phyloP scores from a whole-genome alignment of 176 grass and related monocot genomes.

The Calamus simplicifolius region DNA sequence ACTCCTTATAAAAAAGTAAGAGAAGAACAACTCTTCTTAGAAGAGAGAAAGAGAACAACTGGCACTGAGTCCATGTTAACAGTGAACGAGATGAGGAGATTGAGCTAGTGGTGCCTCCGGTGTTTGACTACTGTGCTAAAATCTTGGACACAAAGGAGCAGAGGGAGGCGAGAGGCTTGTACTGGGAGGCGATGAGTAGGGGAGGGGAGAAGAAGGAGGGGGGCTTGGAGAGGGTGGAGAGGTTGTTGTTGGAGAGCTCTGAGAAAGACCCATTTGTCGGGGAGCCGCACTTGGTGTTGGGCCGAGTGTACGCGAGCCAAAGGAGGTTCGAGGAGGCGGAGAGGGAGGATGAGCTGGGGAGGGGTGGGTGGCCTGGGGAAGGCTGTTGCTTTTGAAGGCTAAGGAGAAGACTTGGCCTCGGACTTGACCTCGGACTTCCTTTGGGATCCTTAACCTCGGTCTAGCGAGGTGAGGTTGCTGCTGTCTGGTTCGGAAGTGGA shows the following conservation, averaged over 20 bases:
- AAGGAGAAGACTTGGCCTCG: slow-evolving; percentile 32
- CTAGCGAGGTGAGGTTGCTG: slow-evolving; percentile 30
- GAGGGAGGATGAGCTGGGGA: slow-evolving; percentile 60
- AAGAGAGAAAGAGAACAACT: background rate
- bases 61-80: background rate
- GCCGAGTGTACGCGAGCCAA: slow-evolving; percentile 41
- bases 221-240: slow-evolving; percentile 12
- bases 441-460: slow-evolving; percentile 68
- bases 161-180: slow-evolving; percentile 40
- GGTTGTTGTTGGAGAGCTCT: slow-evolving; percentile 39
- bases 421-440: slow-evolving; percentile 38
- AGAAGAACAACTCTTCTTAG: slow-evolving; percentile 39
- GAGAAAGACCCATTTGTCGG: slow-evolving; percentile 55
- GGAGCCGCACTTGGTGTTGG: slow-evolving; percentile 59
- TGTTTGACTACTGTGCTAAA: slow-evolving; percentile 54
- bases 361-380: slow-evolving; percentile 71
- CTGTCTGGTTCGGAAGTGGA: no score
- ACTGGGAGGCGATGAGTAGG: slow-evolving; percentile 56
- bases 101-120: slow-evolving; percentile 46
- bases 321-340: slow-evolving; percentile 43
- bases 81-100: slow-evolving; percentile 16
- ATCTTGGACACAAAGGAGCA: slow-evolving; percentile 47
- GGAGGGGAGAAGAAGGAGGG: background rate
- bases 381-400: slow-evolving; percentile 42
- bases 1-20: slow-evolving; percentile 40